Base-by-base conservation (phyloP, 352 stramenopile genomes). In the Peronospora belbahrii region DNA sequence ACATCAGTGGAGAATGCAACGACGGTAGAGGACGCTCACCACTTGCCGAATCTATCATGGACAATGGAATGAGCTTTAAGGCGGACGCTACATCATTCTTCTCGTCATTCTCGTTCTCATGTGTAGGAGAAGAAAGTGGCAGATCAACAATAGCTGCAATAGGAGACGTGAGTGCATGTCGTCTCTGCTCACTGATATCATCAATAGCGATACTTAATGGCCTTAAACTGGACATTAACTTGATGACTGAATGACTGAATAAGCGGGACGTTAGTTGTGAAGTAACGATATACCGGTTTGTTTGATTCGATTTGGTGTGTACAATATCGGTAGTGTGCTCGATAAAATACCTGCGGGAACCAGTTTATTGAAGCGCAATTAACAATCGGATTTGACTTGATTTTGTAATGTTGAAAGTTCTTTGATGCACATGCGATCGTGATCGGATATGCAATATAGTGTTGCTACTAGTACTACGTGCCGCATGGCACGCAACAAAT, bases 1-100 rank as follows among this genome's bases (percentile, higher is more conserved):
- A 83, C 32, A 74, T 77, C 25, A 80, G 63, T 18, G 74, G 72
- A 7, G 60, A 59, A 24, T 82, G 61, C 14, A 86, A 66, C 43
- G 74, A 85, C 28, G 77, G 74, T 43, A 87, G 56, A 30, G 74
- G 74, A 1, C 77, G 78, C 39, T 60, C 46, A 36, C 73, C 72
- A 22, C 59, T 74, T 37, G 60, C 66, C 30, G 67, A 77, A 64
- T 84, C 70, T 10, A 70, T 85, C 68, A 85, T 83, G 47, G 76
- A 72, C 39, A 83, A 58, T 47, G 75, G 72, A 23, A 87, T 82
- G 35, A 88, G 62, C 19, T 70, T 74, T 33, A 68, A 65, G 10
- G 53, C 61, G 9, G 56, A 65, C 10, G 56, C 50, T 30, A 62
- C 38, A 30, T 67, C 47, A 42, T 62, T 52, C 19, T 57, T 42